phyloP scores from a whole-genome alignment of 192 early-diverging fungal species.

The Rhizoclosmatium globosum region DNA sequence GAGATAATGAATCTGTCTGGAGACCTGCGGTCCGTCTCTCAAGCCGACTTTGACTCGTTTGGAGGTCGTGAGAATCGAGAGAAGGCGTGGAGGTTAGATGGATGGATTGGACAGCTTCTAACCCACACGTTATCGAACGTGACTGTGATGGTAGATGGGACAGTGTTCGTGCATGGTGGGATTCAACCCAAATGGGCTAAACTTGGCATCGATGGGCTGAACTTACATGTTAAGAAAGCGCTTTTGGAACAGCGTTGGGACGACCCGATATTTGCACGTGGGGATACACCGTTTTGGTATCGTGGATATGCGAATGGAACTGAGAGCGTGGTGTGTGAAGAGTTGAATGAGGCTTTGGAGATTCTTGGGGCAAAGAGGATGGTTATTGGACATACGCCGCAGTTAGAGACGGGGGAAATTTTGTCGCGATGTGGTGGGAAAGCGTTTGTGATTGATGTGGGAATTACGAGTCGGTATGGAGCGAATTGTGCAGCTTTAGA shows the following conservation, averaged over 20 bases:
- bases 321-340: constrained; percentile 53
- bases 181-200: constrained; percentile 45
- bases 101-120: constrained; percentile 59
- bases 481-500: constrained; percentile 73
- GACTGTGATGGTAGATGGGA: constrained; percentile 56
- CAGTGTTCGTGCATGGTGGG: constrained; percentile 73
- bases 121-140: constrained; percentile 38
- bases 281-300: constrained; percentile 66
- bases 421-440: constrained; percentile 67
- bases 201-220: constrained; percentile 60
- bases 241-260: constrained; percentile 35
- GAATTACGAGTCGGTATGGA: constrained; percentile 74
- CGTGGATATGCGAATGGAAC: constrained; percentile 64
- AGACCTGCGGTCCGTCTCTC: constrained; percentile 66
- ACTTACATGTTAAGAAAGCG: constrained; percentile 46
- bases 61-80: constrained; percentile 54
- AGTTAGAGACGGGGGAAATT: constrained; percentile 54
- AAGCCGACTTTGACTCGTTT: constrained; percentile 62
- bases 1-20: constrained; percentile 71
- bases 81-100: constrained; percentile 55
- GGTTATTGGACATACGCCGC: constrained; percentile 61
- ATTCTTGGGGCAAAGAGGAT: constrained; percentile 67
- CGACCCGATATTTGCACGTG: constrained; percentile 43
- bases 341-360: constrained; percentile 54
- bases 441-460: constrained; percentile 76